Percentiles rank a stretch among this genome's conserved stretches.
Evolutionary conservation across 2,329 filamentous ascomycete genomes (phyloP).

Genomic region (Balansia obtecta): DNA sequence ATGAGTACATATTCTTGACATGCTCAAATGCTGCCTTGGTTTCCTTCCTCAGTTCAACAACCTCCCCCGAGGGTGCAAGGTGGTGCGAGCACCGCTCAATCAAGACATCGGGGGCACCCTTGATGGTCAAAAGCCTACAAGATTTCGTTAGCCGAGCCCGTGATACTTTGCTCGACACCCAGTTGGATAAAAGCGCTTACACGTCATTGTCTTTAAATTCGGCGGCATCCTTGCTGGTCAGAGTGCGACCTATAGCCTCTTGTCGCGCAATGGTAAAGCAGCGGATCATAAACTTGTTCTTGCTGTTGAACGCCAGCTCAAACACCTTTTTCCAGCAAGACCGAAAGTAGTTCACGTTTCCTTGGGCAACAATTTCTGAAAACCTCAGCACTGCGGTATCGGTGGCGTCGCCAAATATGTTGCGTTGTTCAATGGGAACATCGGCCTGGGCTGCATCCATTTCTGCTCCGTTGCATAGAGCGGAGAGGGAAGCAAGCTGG

Average conservation of each 20-base stretch:
- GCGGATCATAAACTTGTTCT: constrained; percentile 72
- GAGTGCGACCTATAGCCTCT: constrained; percentile 20
- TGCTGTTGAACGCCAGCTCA: constrained; percentile 65
- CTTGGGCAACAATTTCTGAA: constrained; percentile 44
- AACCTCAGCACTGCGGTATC: constrained; percentile 65
- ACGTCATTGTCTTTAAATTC: constrained; percentile 24
- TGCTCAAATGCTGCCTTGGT: constrained; percentile 36
- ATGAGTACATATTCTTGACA: constrained; percentile 57
- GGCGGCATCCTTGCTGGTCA: constrained; percentile 23
- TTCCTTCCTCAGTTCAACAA: constrained; percentile 33
- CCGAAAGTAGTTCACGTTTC: constrained; percentile 45
- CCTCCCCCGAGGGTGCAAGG: constrained; percentile 41
- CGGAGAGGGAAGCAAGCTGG: constrained; percentile 48
- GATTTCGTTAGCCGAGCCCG: background rate
- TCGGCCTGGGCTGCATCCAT: constrained; percentile 55
- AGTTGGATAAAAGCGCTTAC: constrained; percentile 13
- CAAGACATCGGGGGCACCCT: constrained; percentile 66
- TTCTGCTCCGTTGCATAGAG: constrained; percentile 63
- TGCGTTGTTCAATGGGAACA: constrained; percentile 45
- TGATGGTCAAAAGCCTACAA: constrained; percentile 54
- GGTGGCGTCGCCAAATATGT: constrained; percentile 63
- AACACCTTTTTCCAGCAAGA: constrained; percentile 53
- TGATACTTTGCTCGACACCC: background rate
- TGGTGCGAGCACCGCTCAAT: constrained; percentile 49
- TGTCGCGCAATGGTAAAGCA: constrained; percentile 35